Conservation (phyloP, 352 stramenopile species). For the Phytophthora tentaculata region DNA sequence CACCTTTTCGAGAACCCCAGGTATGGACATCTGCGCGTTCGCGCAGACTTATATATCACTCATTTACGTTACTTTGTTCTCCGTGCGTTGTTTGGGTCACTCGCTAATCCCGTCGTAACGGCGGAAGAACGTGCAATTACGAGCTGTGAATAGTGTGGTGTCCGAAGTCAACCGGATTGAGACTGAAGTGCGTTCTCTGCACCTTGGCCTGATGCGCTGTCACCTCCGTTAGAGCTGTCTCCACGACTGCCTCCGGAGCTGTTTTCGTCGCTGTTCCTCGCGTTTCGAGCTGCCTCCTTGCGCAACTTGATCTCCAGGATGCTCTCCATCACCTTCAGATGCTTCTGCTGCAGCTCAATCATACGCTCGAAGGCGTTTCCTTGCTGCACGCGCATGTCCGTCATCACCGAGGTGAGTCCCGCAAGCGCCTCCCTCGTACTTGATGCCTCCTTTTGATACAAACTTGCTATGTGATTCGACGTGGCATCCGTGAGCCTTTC, state of each 20-base stretch:
- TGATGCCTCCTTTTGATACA: constrained; percentile 40
- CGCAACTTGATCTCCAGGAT: constrained; percentile 63
- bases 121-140: constrained; percentile 5
- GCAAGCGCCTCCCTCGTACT: constrained; percentile 35
- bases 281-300: constrained; percentile 33
- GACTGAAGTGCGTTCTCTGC: neutral
- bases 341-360: constrained; percentile 71
- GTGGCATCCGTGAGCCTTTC: constrained; percentile 68
- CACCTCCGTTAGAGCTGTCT: constrained; percentile 3
- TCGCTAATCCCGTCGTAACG: neutral
- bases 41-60: constrained; percentile 37
- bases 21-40: constrained; percentile 19
- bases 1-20: no score
- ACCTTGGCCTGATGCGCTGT: constrained; percentile 7
- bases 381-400: constrained; percentile 61
- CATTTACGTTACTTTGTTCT: constrained; percentile 25
- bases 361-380: constrained; percentile 49
- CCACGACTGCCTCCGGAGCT: neutral
- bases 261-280: constrained; percentile 4
- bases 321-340: constrained; percentile 68
- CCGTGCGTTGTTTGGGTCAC: neutral
- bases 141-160: constrained; percentile 1
- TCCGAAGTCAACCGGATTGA: constrained; percentile 12
- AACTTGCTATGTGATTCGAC: constrained; percentile 55
- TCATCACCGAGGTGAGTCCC: constrained; percentile 55